Evolutionary conservation across 768 basidiomycete species (phyloP), one percentile per base, ranked within the genome.

Genomic region (Lepiota brunneoincarnata): DNA sequence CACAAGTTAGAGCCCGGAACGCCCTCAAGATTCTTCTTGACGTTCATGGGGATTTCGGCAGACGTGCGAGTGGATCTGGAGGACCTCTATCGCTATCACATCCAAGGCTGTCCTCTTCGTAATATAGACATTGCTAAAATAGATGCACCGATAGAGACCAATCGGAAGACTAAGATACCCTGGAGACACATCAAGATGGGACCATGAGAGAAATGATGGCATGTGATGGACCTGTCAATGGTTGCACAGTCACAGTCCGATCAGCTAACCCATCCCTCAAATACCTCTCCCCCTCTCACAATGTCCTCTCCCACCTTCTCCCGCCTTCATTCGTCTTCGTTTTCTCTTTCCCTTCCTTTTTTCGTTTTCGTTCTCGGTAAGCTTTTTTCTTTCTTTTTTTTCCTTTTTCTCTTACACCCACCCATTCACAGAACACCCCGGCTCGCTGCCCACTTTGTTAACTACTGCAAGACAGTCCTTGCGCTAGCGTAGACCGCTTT

Each of bases 21-120:
- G 96, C 94, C 12, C 81, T 99, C 63, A 93, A 94, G 70, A 93
- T 93, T 56, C 69, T 94, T 58, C 73, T 94, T 65, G 93, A 93
- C 62, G 88, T 91, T 36, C 91, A 92, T 69, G 89, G 90, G n/a
- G 90, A 93, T 67, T 89, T 93, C 72, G 87, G 87, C 21, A 76
- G 83, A 46, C 78, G 81, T 40, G 81, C 78, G 14, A 74, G 75
- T 23, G 69, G 68, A 44, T 69, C 72, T 38, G 72, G 69, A 55
- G 63, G 66, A 43, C 72, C 73, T 35, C 60, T 77, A 56, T 72
- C 73, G 15, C 52, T 78, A 58, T 65, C 72, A 35, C 69, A 73
- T 55, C 75, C 74, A 48, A 74, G 66, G 59, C 67, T 72, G 56
- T 69, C 70, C 54, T 69, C 67, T 45, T 65, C 58, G 34, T 52